These are phyloP conservation scores for Prunus campanulata DNA, from an alignment of 306 rosid genomes.

Conservation along the genomic window DNA sequence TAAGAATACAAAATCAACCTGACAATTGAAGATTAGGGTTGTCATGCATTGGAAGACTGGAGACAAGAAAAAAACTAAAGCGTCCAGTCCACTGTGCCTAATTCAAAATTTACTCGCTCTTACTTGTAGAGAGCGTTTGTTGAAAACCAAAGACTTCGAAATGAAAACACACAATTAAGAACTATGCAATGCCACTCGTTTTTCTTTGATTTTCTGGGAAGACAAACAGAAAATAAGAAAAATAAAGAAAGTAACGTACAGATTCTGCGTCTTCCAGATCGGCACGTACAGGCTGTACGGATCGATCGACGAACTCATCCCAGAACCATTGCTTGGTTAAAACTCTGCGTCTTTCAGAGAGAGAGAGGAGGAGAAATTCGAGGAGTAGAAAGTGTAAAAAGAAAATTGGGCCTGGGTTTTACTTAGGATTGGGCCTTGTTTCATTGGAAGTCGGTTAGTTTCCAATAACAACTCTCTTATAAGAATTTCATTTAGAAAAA, in stretches of 20 bases:
- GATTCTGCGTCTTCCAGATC: slow-evolving; percentile 46
- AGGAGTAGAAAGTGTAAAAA: neutral
- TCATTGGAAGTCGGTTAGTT: too few relatives aligned
- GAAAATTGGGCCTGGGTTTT: neutral
- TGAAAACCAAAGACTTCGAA: too few relatives aligned
- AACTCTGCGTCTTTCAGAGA: slow-evolving; percentile 3
- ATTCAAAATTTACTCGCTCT: neutral
- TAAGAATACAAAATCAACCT: neutral
- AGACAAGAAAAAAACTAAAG: neutral
- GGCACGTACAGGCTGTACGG: slow-evolving; percentile 74
- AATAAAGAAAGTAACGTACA: slow-evolving; percentile 25
- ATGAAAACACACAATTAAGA: neutral
- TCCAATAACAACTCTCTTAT: too few relatives aligned
- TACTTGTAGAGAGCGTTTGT: too few relatives aligned
- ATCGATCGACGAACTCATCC: slow-evolving; percentile 85
- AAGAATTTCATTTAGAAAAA: too few relatives aligned
- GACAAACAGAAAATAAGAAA: slow-evolving; percentile 6
- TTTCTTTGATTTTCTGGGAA: slow-evolving; percentile 14
- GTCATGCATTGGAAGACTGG: neutral
- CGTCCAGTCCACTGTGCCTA: neutral
- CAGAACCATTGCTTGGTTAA: slow-evolving; percentile 51
- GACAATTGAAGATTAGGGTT: neutral
- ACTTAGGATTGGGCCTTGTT: too few relatives aligned
- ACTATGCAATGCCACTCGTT: neutral
- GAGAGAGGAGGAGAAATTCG: neutral